Evolutionary conservation across 805 yeast genomes (phyloP), one percentile per base, ranked within the genome.

Genomic region (Kodamaea hsintzibuensis): DNA sequence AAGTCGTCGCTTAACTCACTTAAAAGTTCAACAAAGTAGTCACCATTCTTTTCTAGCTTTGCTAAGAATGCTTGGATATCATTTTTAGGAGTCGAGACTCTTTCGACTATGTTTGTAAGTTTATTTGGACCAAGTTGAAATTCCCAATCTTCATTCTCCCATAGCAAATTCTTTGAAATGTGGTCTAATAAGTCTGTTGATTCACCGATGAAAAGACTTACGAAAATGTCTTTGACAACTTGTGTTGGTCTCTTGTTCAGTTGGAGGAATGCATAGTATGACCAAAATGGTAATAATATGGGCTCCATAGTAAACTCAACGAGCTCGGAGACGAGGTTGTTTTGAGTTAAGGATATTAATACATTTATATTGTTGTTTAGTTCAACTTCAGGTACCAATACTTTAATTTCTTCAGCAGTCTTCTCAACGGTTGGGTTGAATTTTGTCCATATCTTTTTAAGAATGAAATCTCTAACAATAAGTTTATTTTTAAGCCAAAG

Each of bases 361-460:
- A 86, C 89, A 65, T 87, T 87, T 18, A 88, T 72, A 3, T 76
- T 73, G 64, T 87, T 85, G 60, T 88, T 86, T 16, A 88, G 65
- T 3, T 77, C 76, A 16, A 75, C 72, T 49, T 82, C 87, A 6
- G 72, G 51, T 0, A 79, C 76, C 1, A 80, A 59, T 0, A 74
- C 62, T 2, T 65, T 66, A 4, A 65, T 66, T 1, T 55, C 17
- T 6, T 38, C 46, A 7, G n/a, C 19, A 40, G 14, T 49, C 16
- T 65, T 62, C 42, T 59, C 58, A 2, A 57, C 53, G 4, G 52
- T 44, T 0, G 86, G 86, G 54, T 66, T 61, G 39, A 85, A 68
- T 0, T 65, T 67, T 0, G 55, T 43, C 83, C 87, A 82, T 0
- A 87, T 65, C 50, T 62, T 72, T 19, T 69, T 70, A 54, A 86